Base-by-base conservation (phyloP, 2,329 filamentous ascomycete genomes). In the Aspergillus sp. region DNA sequence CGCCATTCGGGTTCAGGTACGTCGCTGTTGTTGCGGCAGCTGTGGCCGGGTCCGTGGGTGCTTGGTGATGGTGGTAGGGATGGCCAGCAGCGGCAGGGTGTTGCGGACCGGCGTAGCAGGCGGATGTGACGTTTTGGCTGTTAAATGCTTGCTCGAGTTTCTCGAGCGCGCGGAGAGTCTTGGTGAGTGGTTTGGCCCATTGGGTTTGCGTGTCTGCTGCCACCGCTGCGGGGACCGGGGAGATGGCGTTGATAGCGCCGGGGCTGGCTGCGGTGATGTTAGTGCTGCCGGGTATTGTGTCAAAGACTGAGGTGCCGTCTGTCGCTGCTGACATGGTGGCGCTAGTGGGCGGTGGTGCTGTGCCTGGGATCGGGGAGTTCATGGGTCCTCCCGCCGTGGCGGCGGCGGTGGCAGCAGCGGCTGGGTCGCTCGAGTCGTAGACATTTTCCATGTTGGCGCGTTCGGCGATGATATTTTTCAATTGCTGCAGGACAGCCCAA, bases 131-230 rank as follows among this genome's bases (percentile, higher is more conserved):
- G 51, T 47, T 41, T 27, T 60, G 62, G 33, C 55, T 51, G 33
- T 49, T 56, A 32, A 73, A 66, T 3, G 69, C 70, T 1, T 60
- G 57, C 48, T 73, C 69, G 8, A 74, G 60, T 43, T 73, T 73
- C 40, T 72, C 67, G 33, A 74, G 51, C 5, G 71, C 71, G 30
- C 68, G 68, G 9, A 73, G 66, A 1, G 69, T 71, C 46, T 73
- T 73, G 4, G 66, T 64, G 44, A 74, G 59, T 7, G 70, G 71
- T 41, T 71, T 71, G 4, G 69, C 67, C 71, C 70, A 73, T 52
- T 72, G 68, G 0, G 69, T 66, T 48, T 69, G 66, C 2, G 62
- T 61, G 33, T 71, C 66, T 12, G 60, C 54, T 3, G 52, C 46
- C 7, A 62, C 48, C 3, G 54, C 56, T 6, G 51, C 58, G 7